phyloP scores from a whole-genome alignment of 1,284 basidiomycete species.

The Pholiota adiposa region DNA sequence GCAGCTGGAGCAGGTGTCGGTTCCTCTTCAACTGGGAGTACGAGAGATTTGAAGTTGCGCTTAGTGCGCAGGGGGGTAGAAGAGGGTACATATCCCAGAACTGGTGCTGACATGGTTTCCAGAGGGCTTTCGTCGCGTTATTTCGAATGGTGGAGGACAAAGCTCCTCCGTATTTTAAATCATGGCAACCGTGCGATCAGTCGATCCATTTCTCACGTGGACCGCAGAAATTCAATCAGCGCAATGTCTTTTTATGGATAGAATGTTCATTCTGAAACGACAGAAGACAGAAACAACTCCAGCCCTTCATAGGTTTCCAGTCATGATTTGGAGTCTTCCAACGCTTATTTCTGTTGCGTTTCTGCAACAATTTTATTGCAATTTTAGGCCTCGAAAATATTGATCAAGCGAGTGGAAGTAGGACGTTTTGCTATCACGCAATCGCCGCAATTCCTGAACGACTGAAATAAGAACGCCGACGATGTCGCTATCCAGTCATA shows the following conservation, averaged over 20 bases:
- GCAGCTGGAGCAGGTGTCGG: constrained; percentile 43
- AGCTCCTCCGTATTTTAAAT: constrained; percentile 8
- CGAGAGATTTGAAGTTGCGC: constrained; percentile 79
- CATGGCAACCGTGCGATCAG: constrained; percentile 5
- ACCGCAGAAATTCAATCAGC: constrained; percentile 1
- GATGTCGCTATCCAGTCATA: no score
- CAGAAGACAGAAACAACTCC: neutral
- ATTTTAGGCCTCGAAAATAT: no score
- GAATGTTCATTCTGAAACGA: constrained; percentile 1
- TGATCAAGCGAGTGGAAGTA: no score
- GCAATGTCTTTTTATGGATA: neutral
- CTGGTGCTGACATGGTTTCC: constrained; percentile 15
- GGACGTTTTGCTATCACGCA: no score
- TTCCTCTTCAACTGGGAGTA: constrained; percentile 55
- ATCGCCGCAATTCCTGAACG: no score
- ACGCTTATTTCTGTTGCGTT: no score
- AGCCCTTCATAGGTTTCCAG: no score
- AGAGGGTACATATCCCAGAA: constrained; percentile 23
- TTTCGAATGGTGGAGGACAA: constrained; percentile 3
- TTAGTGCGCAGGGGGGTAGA: constrained; percentile 69
- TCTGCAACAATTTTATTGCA: no score
- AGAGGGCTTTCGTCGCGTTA: constrained; percentile 1
- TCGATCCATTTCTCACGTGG: constrained; percentile 3
- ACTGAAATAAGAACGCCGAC: no score
- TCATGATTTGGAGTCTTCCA: neutral